Evolutionary conservation across 257 asterid species (phyloP).

Genomic region (Nicotiana benthamiana): DNA sequence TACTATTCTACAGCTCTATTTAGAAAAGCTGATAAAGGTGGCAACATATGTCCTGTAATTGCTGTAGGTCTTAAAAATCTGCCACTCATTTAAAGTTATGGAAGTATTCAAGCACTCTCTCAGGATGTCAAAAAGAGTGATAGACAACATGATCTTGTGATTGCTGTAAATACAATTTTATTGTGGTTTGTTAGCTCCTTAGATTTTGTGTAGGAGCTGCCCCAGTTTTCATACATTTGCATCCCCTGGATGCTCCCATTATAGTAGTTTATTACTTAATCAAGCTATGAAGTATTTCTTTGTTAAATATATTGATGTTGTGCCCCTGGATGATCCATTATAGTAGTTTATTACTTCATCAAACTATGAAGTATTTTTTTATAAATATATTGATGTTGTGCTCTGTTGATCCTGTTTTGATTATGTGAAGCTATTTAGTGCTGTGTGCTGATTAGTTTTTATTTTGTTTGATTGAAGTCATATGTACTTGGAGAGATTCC

Average conservation of each 20-base stretch:
- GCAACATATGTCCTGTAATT: neutral
- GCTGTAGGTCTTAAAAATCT: slow-evolving; percentile 47
- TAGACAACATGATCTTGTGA: slow-evolving; percentile 69
- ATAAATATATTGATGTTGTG: neutral
- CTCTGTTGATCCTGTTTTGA: neutral
- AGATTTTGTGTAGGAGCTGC: neutral
- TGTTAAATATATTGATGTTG: too few relatives aligned
- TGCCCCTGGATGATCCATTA: too few relatives aligned
- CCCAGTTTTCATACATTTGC: neutral
- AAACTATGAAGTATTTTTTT: too few relatives aligned
- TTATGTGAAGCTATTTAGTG: too few relatives aligned
- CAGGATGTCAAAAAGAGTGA: slow-evolving; percentile 58
- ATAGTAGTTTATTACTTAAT: neutral
- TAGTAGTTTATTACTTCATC: too few relatives aligned
- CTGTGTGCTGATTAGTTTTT: too few relatives aligned
- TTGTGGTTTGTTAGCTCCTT: neutral
- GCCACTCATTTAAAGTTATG: slow-evolving; percentile 65
- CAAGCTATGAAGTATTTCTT: neutral
- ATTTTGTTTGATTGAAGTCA: slow-evolving; percentile 34
- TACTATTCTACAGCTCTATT: neutral
- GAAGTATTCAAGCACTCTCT: slow-evolving; percentile 55
- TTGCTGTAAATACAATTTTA: slow-evolving; percentile 57
- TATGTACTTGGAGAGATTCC: slow-evolving; percentile 97
- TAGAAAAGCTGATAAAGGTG: neutral
- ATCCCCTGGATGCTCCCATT: neutral